A percentile compares a stretch with the other conserved stretches of the same genome.
These are phyloP conservation scores for Alternaria atra DNA, from an alignment of 2,329 filamentous ascomycete species.

Conservation along the genomic window DNA sequence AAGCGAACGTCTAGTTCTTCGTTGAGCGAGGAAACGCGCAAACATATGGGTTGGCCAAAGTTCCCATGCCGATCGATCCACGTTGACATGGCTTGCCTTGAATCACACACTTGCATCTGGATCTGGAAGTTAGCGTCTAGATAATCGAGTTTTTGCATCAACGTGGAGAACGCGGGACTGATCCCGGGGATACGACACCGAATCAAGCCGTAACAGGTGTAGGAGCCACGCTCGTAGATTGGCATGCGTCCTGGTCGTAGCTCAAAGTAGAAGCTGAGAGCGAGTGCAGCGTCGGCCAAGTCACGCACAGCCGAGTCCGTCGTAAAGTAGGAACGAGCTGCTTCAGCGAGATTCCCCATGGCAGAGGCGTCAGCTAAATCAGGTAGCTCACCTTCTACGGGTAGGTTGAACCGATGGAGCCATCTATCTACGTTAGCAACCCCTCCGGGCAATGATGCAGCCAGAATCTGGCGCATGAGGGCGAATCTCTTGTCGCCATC, in stretches of 20 bases:
- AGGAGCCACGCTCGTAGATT: constrained; percentile 1
- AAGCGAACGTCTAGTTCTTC: constrained; percentile 2
- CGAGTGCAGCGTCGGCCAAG: constrained; percentile 1
- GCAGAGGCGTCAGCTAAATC: not conserved
- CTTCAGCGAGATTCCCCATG: not conserved
- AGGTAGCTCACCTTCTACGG: not conserved
- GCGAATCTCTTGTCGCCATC: constrained; percentile 2
- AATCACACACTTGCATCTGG: not conserved
- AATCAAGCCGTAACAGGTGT: constrained; percentile 1
- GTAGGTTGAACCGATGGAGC: constrained; percentile 1
- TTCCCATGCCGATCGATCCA: not conserved
- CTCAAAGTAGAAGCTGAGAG: constrained; percentile 5
- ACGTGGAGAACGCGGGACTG: not conserved
- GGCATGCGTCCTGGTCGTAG: not conserved
- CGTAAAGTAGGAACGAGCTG: not conserved
- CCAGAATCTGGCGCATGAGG: not conserved
- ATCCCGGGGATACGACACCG: not conserved
- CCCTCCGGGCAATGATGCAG: not conserved
- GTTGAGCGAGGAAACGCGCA: not conserved
- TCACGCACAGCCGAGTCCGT: not conserved
- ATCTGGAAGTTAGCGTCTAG: not conserved
- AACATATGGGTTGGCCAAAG: not conserved
- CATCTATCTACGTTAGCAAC: not conserved
- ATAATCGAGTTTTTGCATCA: constrained; percentile 1
- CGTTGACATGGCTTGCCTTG: not conserved